Evolutionary conservation across 2,329 filamentous ascomycete genomes (phyloP).

Genomic region (Fusarium sp.): DNA sequence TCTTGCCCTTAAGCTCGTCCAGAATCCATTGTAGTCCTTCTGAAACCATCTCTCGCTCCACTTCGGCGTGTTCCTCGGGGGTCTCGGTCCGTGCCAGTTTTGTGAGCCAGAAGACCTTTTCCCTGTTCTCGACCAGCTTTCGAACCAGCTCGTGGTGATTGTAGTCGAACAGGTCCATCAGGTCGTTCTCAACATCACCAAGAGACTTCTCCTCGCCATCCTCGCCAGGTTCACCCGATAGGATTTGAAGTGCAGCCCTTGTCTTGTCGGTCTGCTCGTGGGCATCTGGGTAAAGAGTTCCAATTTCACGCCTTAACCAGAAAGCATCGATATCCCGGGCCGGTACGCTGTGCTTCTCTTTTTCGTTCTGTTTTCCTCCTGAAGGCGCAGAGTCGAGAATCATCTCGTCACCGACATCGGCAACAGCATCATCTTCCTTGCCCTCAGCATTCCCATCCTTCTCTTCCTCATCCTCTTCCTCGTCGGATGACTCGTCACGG

Average conservation of each 20-base stretch:
- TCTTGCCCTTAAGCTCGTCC: constrained; percentile 85
- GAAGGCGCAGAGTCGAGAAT: constrained; percentile 77
- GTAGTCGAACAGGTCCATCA: constrained; percentile 98
- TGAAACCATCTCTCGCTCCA: constrained; percentile 92
- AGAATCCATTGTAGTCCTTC: constrained; percentile 88
- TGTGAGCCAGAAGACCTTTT: constrained; percentile 96
- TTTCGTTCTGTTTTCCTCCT: constrained; percentile 59
- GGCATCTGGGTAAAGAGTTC: constrained; percentile 87
- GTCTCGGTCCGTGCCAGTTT: constrained; percentile 85
- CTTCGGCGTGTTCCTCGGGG: constrained; percentile 76
- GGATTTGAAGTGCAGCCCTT: constrained; percentile 81
- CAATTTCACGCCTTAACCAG: constrained; percentile 95
- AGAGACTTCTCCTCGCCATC: constrained; percentile 86
- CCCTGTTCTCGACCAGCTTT: constrained; percentile 89
- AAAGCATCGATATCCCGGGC: constrained; percentile 96
- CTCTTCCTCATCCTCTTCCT: constrained; percentile 72
- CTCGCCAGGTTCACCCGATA: constrained; percentile 79
- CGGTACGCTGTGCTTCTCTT: constrained; percentile 73
- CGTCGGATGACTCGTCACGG: constrained; percentile 86
- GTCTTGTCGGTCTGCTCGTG: constrained; percentile 96
- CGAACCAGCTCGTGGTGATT: constrained; percentile 94
- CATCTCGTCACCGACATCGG: constrained; percentile 82
- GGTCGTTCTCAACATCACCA: constrained; percentile 95
- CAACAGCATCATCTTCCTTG: constrained; percentile 63
- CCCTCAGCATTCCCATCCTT: constrained; percentile 70